phyloP scores from a whole-genome alignment of 495 filamentous ascomycete genomes.

The Aspergillus nidulans region DNA sequence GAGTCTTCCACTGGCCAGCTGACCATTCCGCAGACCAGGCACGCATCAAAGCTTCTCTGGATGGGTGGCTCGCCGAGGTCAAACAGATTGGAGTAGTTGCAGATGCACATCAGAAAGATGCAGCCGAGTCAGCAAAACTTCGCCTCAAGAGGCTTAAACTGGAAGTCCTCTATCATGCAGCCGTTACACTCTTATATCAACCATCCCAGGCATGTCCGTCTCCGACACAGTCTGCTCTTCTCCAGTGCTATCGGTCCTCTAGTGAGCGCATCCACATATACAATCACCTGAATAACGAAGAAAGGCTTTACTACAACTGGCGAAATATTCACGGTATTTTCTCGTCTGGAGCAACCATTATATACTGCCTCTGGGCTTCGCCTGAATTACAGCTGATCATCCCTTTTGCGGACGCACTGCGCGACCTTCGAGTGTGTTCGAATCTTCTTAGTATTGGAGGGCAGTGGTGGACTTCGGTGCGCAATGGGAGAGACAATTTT shows the following conservation, averaged over 20 bases:
- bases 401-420: conserved; percentile 19
- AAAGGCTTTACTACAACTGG: conserved; percentile 22
- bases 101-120: not conserved
- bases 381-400: conserved; percentile 14
- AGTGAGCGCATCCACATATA: conserved; percentile 19
- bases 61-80: not conserved
- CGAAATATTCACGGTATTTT: conserved; percentile 26
- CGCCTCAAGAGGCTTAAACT: conserved; percentile 15
- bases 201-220: conserved; percentile 21
- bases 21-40: conserved; percentile 11
- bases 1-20: conserved; percentile 16
- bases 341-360: conserved; percentile 23
- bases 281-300: conserved; percentile 13
- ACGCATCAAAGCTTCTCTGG: conserved; percentile 16
- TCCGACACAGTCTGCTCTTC: conserved; percentile 15
- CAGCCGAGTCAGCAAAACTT: not conserved
- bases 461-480: conserved; percentile 27
- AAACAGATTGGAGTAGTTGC: not conserved
- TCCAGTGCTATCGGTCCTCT: conserved; percentile 18
- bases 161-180: conserved; percentile 17
- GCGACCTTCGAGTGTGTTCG: conserved; percentile 24
- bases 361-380: conserved; percentile 23
- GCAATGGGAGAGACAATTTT: conserved; percentile 22
- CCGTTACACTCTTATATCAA: conserved; percentile 18
- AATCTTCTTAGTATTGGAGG: conserved; percentile 26